Conservation (phyloP, 2,329 filamentous ascomycete genomes). For the Ascochyta rabiei region DNA sequence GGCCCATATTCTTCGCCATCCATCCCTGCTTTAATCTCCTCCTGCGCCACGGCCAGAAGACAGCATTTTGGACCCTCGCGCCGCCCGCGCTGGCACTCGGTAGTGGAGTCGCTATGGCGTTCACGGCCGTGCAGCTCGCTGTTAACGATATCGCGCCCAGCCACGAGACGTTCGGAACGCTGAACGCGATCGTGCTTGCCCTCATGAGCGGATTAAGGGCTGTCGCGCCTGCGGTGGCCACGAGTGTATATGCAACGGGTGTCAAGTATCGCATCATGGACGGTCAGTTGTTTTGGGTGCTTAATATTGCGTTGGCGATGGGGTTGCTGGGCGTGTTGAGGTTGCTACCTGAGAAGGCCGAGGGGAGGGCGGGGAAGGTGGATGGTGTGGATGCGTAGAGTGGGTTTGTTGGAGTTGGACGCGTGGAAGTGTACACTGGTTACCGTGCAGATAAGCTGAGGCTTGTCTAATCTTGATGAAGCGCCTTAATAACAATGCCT, state of each 20-base stretch:
- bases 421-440: too few species aligned
- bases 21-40: conserved; percentile 64
- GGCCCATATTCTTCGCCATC: conserved; percentile 67
- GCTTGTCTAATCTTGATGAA: too few species aligned
- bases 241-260: conserved; percentile 71
- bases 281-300: conserved; percentile 71
- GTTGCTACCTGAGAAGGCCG: conserved; percentile 34
- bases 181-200: conserved; percentile 74
- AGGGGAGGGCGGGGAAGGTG: conserved; percentile 15
- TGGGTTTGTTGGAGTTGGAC: too few species aligned
- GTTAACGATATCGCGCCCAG: conserved; percentile 76
- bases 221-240: conserved; percentile 69
- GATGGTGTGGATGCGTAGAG: not conserved
- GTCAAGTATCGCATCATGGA: conserved; percentile 65
- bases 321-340: conserved; percentile 25
- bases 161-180: conserved; percentile 67
- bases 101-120: conserved; percentile 69
- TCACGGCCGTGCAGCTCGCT: conserved; percentile 73
- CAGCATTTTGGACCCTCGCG: conserved; percentile 64
- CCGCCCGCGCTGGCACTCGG: conserved; percentile 60
- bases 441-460: too few species aligned
- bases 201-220: conserved; percentile 66
- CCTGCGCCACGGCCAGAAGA: conserved; percentile 54
- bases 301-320: conserved; percentile 52
- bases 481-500: too few species aligned